phyloP scores from a whole-genome alignment of 2,329 filamentous ascomycete genomes.

The Sclerotinia borealis region DNA sequence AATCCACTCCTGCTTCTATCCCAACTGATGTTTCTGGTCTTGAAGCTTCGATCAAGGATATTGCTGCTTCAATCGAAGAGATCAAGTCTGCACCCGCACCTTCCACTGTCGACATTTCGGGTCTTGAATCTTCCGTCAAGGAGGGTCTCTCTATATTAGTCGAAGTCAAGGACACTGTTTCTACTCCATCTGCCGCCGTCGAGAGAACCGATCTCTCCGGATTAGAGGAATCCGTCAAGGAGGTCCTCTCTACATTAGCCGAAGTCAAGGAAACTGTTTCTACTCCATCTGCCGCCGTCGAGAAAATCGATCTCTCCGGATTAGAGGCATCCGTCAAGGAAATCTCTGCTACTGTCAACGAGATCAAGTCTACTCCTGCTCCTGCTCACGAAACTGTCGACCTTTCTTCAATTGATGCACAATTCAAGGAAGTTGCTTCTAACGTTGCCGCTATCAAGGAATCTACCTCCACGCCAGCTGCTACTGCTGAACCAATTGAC shows the following conservation, averaged over 20 bases:
- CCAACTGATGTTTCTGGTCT: constrained; percentile 18
- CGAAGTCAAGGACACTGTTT: constrained; percentile 10
- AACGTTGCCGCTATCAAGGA: constrained; percentile 10
- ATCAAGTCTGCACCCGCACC: constrained; percentile 14
- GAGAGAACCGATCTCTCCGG: constrained; percentile 16
- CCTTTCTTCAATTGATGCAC: constrained; percentile 15
- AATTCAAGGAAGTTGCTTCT: constrained; percentile 17
- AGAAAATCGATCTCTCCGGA: constrained; percentile 16
- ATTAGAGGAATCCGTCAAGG: constrained; percentile 18
- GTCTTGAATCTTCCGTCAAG: constrained; percentile 18
- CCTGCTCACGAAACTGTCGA: constrained; percentile 18
- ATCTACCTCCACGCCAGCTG: constrained; percentile 11
- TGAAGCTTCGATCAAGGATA: constrained; percentile 11
- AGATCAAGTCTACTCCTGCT: constrained; percentile 19
- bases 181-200: constrained; percentile 16
- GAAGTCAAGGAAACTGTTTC: constrained; percentile 12
- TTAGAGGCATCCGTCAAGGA: constrained; percentile 15
- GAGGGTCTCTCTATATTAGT: constrained; percentile 17
- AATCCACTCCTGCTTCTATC: constrained; percentile 15
- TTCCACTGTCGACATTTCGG: constrained; percentile 17
- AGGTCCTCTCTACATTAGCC: constrained; percentile 17
- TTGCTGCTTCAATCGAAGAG: constrained; percentile 14
- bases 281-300: constrained; percentile 15
- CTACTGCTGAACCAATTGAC: constrained; percentile 17
- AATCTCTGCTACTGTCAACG: constrained; percentile 11